phyloP scores from a whole-genome alignment of 805 yeast species.

The Lipomyces spencermartinsiae region DNA sequence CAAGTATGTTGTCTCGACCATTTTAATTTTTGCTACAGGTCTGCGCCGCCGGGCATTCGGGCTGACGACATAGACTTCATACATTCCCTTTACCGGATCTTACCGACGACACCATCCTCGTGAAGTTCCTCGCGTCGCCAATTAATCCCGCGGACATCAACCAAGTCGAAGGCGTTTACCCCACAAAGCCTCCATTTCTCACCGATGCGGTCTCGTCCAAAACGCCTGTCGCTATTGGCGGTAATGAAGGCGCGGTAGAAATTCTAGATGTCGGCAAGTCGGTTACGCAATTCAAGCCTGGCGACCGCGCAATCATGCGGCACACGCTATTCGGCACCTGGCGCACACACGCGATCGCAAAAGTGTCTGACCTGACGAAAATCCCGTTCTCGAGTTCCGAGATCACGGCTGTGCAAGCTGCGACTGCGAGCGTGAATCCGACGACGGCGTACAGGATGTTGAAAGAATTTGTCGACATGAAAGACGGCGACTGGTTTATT shows the following conservation, averaged over 20 bases:
- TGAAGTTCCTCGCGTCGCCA: slow-evolving; percentile 79
- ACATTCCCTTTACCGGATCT: slow-evolving; percentile 48
- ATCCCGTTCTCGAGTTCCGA: slow-evolving; percentile 57
- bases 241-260: slow-evolving; percentile 92
- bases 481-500: slow-evolving; percentile 82
- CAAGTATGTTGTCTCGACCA: slow-evolving; percentile 26
- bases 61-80: slow-evolving; percentile 41
- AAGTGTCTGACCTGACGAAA: slow-evolving; percentile 59
- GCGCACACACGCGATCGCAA: slow-evolving; percentile 76
- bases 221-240: slow-evolving; percentile 79
- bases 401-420: slow-evolving; percentile 57
- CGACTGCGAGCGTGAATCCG: slow-evolving; percentile 92
- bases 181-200: slow-evolving; percentile 70
- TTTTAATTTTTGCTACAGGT: not conserved
- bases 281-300: slow-evolving; percentile 57
- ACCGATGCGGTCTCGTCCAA: slow-evolving; percentile 56
- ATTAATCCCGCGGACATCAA: slow-evolving; percentile 89
- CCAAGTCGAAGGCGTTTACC: slow-evolving; percentile 86
- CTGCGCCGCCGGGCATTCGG: not conserved
- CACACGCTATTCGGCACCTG: slow-evolving; percentile 89
- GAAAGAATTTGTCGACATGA: slow-evolving; percentile 65
- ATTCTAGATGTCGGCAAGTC: slow-evolving; percentile 72
- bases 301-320: slow-evolving; percentile 89
- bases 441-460: slow-evolving; percentile 90
- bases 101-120: slow-evolving; percentile 53